phyloP scores from a whole-genome alignment of 345 rosid species.

The Citrus glauca region DNA sequence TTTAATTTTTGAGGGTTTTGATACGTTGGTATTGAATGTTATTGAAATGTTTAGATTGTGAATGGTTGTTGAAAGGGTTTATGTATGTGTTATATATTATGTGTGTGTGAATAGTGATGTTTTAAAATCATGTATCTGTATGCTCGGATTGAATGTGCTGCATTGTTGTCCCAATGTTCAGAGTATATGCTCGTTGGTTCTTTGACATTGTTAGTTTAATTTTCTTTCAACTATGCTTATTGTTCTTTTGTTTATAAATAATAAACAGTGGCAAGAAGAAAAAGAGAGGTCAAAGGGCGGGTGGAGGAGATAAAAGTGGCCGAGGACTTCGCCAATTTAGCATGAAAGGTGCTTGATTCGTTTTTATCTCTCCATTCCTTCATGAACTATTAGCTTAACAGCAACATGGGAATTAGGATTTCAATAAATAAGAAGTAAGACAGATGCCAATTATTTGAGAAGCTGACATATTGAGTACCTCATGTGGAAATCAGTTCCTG shows the following conservation, averaged over 20 bases:
- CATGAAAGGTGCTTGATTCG: slow-evolving; percentile 75
- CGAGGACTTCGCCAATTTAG: slow-evolving; percentile 99
- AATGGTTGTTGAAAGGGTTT: not conserved
- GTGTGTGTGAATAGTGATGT: not conserved
- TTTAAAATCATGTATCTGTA: not conserved
- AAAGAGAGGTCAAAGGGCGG: slow-evolving; percentile 86
- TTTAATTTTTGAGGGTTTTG: slow-evolving; percentile 12
- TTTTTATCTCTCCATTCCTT: not conserved
- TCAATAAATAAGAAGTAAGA: not conserved
- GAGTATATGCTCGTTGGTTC: not conserved
- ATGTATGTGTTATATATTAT: not conserved
- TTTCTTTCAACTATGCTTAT: not conserved
- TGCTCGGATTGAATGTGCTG: not conserved
- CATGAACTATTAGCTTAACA: not conserved
- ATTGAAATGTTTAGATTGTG: not conserved
- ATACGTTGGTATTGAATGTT: not conserved
- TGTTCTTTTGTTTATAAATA: slow-evolving; percentile 22
- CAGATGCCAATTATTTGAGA: slow-evolving; percentile 1
- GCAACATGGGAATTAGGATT: not conserved
- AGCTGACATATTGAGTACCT: not conserved
- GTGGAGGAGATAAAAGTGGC: slow-evolving; percentile 89
- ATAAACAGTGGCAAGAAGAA: slow-evolving; percentile 69
- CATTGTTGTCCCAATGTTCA: not conserved
- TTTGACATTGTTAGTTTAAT: not conserved
- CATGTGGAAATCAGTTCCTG: slow-evolving; percentile 1